Evolutionary conservation across 2,329 filamentous ascomycete species (phyloP).

Genomic region (Phyllosticta citribraziliensis): DNA sequence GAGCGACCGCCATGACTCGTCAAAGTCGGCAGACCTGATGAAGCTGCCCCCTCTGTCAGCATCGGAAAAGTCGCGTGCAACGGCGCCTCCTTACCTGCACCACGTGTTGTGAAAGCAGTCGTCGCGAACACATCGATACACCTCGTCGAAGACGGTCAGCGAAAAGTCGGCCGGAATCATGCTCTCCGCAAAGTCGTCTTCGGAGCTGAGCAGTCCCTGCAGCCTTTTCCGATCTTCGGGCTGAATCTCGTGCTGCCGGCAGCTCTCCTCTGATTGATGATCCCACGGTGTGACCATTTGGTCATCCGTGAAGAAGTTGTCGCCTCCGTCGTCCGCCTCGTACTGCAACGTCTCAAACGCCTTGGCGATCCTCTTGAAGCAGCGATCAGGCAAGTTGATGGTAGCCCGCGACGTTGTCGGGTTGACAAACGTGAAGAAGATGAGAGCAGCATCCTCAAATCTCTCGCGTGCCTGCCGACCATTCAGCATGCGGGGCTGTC

Average conservation of each 20-base stretch:
- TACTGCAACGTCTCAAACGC: neutral
- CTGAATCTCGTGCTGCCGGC: neutral
- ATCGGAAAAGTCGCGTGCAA: too few species aligned
- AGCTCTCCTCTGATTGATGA: neutral
- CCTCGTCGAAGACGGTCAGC: slow-evolving; percentile 46
- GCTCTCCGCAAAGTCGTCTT: neutral
- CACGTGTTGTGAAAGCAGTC: slow-evolving; percentile 60
- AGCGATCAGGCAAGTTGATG: slow-evolving; percentile 47
- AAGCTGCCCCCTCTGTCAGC: neutral
- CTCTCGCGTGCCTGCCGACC: slow-evolving; percentile 25
- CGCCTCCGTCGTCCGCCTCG: neutral
- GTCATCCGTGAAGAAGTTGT: neutral
- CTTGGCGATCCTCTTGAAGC: slow-evolving; percentile 2
- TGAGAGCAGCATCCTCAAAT: slow-evolving; percentile 50
- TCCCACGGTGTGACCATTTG: slow-evolving; percentile 6
- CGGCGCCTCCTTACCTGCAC: slow-evolving; percentile 37
- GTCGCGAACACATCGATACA: slow-evolving; percentile 53
- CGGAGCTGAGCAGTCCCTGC: neutral
- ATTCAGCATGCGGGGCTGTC: slow-evolving; percentile 12
- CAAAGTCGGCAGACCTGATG: neutral
- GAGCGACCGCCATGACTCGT: neutral
- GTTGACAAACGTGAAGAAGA: slow-evolving; percentile 54
- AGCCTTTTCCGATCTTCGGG: neutral
- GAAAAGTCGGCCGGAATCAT: slow-evolving; percentile 41
- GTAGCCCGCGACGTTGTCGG: slow-evolving; percentile 54